These are phyloP conservation scores for Pythium folliculosum DNA, from an alignment of 352 stramenopile species.

Conservation along the genomic window DNA sequence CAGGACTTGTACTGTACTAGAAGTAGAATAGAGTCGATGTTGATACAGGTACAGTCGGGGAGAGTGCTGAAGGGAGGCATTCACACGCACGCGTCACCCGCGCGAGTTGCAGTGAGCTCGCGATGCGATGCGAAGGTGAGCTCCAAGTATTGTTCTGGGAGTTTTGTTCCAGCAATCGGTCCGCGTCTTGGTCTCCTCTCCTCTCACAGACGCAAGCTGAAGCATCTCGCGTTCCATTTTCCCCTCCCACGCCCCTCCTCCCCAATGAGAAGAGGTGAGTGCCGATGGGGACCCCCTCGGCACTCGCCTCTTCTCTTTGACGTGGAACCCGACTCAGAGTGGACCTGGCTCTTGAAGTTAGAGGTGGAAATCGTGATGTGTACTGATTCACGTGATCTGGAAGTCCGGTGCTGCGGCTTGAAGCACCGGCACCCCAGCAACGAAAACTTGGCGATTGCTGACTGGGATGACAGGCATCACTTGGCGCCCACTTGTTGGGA, in stretches of 20 bases:
- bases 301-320: neutral
- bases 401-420: conserved; percentile 1
- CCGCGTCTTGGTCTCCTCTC: neutral
- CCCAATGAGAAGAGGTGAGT: neutral
- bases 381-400: neutral
- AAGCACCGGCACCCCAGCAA: neutral
- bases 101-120: conserved; percentile 6
- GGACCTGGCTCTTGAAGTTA: conserved; percentile 18
- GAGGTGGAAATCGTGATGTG: neutral
- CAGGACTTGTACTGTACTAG: neutral
- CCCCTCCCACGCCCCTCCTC: neutral
- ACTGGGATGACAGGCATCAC: neutral
- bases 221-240: neutral
- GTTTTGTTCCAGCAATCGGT: neutral
- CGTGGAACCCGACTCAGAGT: conserved; percentile 2
- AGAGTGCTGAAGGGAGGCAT: no score
- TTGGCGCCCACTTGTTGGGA: neutral
- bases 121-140: no score
- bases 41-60: no score
- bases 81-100: conserved; percentile 10
- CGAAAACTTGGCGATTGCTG: neutral
- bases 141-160: no score
- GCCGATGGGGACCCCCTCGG: no score
- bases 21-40: no score
- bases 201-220: neutral